These are phyloP conservation scores for Pseudogymnoascus sp. DNA, from an alignment of 2,329 filamentous ascomycete genomes.

Conservation along the genomic window DNA sequence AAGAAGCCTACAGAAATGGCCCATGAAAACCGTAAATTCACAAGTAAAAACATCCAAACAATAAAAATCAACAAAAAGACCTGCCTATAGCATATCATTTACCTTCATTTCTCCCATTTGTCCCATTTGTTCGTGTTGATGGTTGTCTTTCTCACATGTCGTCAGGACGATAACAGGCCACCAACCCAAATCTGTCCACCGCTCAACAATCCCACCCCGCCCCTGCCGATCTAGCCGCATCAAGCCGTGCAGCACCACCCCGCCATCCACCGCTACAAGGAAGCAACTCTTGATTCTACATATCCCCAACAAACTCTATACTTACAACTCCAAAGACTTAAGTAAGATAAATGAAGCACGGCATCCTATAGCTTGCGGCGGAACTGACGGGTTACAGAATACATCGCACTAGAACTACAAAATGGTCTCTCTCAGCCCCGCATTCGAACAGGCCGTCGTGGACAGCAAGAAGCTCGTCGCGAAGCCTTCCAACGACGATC, in stretches of 20 bases:
- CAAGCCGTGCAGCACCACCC: background rate
- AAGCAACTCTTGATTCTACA: background rate
- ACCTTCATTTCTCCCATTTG: background rate
- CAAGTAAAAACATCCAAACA: background rate
- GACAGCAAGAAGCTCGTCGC: conserved; percentile 61
- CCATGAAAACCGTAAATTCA: background rate
- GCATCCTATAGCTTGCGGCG: too few relatives aligned
- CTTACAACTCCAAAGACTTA: background rate
- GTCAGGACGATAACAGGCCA: background rate
- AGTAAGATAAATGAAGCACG: background rate
- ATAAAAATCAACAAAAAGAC: background rate
- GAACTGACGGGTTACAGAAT: background rate
- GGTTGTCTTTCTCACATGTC: background rate
- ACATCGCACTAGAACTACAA: background rate
- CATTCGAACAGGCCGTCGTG: conserved; percentile 47
- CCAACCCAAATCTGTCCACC: conserved; percentile 1
- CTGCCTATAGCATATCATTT: background rate
- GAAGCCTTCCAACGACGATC: conserved; percentile 56
- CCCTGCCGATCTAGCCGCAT: background rate
- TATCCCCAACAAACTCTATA: background rate
- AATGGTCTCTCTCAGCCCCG: conserved; percentile 13
- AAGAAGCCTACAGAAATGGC: background rate
- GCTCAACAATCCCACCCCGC: conserved; percentile 3
- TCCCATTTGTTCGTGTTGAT: background rate
- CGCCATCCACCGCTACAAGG: conserved; percentile 1